Conservation (phyloP, 805 yeast genomes). For the Phaffomyces thermotolerans region DNA sequence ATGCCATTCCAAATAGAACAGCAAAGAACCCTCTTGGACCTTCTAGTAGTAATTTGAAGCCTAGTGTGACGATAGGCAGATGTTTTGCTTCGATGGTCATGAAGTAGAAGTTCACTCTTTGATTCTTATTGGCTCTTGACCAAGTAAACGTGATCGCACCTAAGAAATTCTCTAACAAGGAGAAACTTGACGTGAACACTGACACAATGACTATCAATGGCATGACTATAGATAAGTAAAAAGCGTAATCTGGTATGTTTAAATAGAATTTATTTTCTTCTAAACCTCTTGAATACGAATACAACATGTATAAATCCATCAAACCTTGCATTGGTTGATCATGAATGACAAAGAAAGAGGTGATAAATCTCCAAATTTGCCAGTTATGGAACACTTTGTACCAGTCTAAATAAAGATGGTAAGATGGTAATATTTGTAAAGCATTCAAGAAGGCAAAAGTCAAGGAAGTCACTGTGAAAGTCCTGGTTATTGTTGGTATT, state of each 20-base stretch:
- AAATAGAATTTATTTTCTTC: conserved; percentile 44
- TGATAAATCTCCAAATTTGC: conserved; percentile 40
- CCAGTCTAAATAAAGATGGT: conserved; percentile 22
- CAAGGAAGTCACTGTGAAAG: conserved; percentile 43
- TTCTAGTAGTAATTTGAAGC: conserved; percentile 36
- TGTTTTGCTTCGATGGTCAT: conserved; percentile 53
- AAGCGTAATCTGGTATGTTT: conserved; percentile 48
- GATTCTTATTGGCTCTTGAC: conserved; percentile 47
- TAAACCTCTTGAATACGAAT: conserved; percentile 48
- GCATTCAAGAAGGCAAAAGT: conserved; percentile 37
- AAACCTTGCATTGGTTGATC: conserved; percentile 37
- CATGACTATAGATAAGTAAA: conserved; percentile 43
- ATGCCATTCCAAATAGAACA: conserved; percentile 42
- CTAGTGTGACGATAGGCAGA: conserved; percentile 42
- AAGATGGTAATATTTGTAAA: conserved; percentile 21
- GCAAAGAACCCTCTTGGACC: conserved; percentile 34
- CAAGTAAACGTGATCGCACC: conserved; percentile 53
- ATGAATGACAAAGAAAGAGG: conserved; percentile 41
- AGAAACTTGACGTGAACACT: conserved; percentile 23
- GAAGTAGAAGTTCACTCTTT: conserved; percentile 44
- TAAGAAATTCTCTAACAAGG: conserved; percentile 33
- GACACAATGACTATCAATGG: conserved; percentile 37
- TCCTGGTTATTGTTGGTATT: conserved; percentile 55
- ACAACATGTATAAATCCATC: conserved; percentile 50
- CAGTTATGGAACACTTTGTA: conserved; percentile 24